Conservation (phyloP, 208 protist genomes). For the Trypanosoma boissoni region DNA sequence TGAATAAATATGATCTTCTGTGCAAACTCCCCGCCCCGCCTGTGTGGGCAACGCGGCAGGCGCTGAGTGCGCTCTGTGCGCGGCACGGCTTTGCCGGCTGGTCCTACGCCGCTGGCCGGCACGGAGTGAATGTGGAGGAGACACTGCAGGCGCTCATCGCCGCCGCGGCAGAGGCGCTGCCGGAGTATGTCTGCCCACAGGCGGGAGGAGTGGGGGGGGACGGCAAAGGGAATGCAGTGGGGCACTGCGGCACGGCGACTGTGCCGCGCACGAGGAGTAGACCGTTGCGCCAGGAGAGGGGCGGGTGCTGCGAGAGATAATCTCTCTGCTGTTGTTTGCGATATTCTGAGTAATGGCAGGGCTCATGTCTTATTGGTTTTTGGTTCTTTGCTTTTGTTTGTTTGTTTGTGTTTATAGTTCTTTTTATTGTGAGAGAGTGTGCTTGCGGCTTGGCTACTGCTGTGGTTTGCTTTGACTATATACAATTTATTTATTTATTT, state of each 20-base stretch:
- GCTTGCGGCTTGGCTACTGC: neutral
- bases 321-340: neutral
- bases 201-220: neutral
- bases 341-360: too few relatives aligned
- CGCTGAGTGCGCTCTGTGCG: constrained; percentile 5
- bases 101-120: constrained; percentile 6
- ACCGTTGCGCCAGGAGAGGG: neutral
- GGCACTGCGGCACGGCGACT: neutral
- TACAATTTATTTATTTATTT: neutral
- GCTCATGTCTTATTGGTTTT: too few relatives aligned
- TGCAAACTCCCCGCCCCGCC: constrained; percentile 1
- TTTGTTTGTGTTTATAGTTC: too few relatives aligned
- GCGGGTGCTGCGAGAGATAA: constrained; percentile 1
- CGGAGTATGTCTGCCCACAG: constrained; percentile 1
- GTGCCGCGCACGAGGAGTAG: constrained; percentile 1
- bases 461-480: neutral
- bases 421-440: neutral
- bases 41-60: constrained; percentile 2
- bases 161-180: neutral
- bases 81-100: constrained; percentile 12
- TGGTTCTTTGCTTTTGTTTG: too few relatives aligned
- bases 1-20: constrained; percentile 16
- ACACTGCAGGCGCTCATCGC: constrained; percentile 1
- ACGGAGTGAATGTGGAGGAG: constrained; percentile 15
- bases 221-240: neutral